Evolutionary conservation across 257 asterid species (phyloP).

Genomic region (Solanum sejunctum): DNA sequence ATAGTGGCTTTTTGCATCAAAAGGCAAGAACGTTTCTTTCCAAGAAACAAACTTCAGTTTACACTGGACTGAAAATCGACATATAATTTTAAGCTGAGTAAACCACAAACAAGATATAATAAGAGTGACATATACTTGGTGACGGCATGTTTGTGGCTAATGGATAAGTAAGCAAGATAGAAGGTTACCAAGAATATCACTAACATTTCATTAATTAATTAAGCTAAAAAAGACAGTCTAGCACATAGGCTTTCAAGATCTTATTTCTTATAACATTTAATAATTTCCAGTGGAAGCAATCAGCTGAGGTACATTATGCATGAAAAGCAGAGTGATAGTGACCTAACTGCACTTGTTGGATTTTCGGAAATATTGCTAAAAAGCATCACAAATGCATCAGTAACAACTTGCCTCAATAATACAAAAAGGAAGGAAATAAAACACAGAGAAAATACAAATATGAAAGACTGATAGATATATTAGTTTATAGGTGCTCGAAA

Average conservation of each 20-base stretch:
- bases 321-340: not conserved
- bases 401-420: too few species aligned
- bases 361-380: not conserved
- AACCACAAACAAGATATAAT: not conserved
- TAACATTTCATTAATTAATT: too few species aligned
- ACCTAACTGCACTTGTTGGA: not conserved
- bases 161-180: not conserved
- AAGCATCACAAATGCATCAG: not conserved
- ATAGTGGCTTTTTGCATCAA: not conserved
- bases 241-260: not conserved
- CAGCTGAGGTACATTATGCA: not conserved
- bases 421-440: not conserved
- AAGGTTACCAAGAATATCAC: not conserved
- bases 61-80: not conserved
- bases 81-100: not conserved
- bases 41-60: not conserved
- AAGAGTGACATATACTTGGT: not conserved
- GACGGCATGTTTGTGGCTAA: not conserved
- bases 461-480: not conserved
- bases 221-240: too few species aligned
- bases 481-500: not conserved
- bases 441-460: not conserved
- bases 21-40: not conserved
- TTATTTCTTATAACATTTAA: not conserved
- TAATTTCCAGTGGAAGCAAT: not conserved